Conservation (phyloP, 768 basidiomycete species). For the Chalciporus chontae region DNA sequence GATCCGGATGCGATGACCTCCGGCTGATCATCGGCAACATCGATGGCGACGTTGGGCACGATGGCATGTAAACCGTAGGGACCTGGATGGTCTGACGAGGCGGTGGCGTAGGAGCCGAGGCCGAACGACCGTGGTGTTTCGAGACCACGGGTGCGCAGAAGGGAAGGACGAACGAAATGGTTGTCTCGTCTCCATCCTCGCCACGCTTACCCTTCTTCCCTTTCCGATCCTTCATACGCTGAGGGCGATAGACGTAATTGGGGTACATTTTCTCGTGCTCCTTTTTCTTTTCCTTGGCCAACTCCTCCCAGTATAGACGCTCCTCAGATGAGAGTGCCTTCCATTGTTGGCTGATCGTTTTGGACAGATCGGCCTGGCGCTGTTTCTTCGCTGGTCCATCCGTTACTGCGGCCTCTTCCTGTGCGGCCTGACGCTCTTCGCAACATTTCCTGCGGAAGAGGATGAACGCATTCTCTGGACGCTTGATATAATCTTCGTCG, state of each 20-base stretch:
- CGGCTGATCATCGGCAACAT: constrained; percentile 54
- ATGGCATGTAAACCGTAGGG: constrained; percentile 60
- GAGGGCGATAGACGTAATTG: constrained; percentile 76
- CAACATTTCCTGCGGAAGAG: constrained; percentile 78
- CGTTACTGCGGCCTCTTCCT: constrained; percentile 40
- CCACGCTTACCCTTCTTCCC: constrained; percentile 40
- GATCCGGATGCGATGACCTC: constrained; percentile 51
- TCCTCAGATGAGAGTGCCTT: constrained; percentile 64
- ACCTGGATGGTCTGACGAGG: constrained; percentile 69
- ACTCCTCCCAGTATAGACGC: constrained; percentile 67
- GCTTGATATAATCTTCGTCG: constrained; percentile 81
- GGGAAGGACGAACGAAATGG: constrained; percentile 46
- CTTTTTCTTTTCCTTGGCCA: constrained; percentile 77
- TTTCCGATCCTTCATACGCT: constrained; percentile 49
- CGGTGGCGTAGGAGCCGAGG: constrained; percentile 61
- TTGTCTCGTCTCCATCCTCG: constrained; percentile 47
- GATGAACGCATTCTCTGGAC: constrained; percentile 83
- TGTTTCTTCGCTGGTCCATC: constrained; percentile 60
- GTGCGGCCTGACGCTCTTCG: constrained; percentile 60
- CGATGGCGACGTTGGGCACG: constrained; percentile 63
- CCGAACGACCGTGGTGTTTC: constrained; percentile 44
- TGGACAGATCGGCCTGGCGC: constrained; percentile 75
- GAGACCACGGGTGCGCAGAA: constrained; percentile 37
- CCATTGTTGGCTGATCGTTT: constrained; percentile 82
- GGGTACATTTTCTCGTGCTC: constrained; percentile 75